These are phyloP conservation scores for Pecoramyces ruminantium DNA, from an alignment of 192 early-diverging fungal genomes.

Conservation along the genomic window DNA sequence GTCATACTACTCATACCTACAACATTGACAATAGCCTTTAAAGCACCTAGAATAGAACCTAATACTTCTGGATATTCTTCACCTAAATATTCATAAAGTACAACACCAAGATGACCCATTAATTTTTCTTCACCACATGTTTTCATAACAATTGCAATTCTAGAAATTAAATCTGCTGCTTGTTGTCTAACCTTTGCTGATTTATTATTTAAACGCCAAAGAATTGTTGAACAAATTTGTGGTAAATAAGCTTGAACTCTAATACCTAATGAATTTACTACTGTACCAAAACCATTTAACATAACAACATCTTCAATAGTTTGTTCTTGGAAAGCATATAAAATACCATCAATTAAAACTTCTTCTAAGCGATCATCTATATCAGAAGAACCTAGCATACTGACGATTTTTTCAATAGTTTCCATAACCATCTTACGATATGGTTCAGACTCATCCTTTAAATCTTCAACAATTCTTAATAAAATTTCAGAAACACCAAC, in stretches of 20 bases:
- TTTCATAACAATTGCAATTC: constrained; percentile 84
- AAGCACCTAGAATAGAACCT: constrained; percentile 77
- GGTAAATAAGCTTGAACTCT: constrained; percentile 88
- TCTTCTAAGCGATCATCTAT: constrained; percentile 82
- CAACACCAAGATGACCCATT: constrained; percentile 80
- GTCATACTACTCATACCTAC: constrained; percentile 98
- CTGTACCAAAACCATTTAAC: constrained; percentile 89
- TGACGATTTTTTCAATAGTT: constrained; percentile 68
- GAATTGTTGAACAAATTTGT: constrained; percentile 83
- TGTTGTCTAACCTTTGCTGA: constrained; percentile 90
- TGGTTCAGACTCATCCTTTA: constrained; percentile 88
- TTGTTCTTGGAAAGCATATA: constrained; percentile 98
- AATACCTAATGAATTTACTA: constrained; percentile 75
- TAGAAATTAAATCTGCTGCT: constrained; percentile 88
- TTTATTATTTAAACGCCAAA: constrained; percentile 96
- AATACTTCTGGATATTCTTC: constrained; percentile 99
- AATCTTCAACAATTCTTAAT: constrained; percentile 63
- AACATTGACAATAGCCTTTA: constrained; percentile 89
- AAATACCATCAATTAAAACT: constrained; percentile 86
- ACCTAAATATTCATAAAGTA: constrained; percentile 94
- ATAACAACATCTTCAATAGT: constrained; percentile 80
- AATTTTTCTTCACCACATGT: constrained; percentile 89
- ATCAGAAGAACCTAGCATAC: constrained; percentile 69
- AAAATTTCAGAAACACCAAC: constrained; percentile 88
- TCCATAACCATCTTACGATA: constrained; percentile 98